phyloP scores from a whole-genome alignment of 2,329 filamentous ascomycete genomes.

The Elsinoe australis region DNA sequence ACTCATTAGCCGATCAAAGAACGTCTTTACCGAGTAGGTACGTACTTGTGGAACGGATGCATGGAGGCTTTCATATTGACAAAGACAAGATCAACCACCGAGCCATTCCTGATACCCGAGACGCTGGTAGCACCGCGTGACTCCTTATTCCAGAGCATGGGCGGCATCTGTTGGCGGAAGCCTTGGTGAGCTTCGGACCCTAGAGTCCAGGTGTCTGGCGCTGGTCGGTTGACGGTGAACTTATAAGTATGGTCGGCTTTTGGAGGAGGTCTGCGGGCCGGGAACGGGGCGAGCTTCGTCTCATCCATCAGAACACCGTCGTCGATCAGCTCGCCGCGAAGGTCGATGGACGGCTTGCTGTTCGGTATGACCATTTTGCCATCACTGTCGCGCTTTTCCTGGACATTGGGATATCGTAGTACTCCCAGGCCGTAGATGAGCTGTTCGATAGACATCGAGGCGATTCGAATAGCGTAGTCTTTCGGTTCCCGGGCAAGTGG shows the following conservation, averaged over 20 bases:
- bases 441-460: conserved; percentile 19
- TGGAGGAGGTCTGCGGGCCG: conserved; percentile 19
- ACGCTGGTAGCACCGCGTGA: conserved; percentile 20
- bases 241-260: conserved; percentile 20
- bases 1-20: neutral
- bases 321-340: conserved; percentile 18
- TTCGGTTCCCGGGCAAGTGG: conserved; percentile 20
- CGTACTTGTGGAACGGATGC: conserved; percentile 27
- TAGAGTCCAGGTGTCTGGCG: conserved; percentile 19
- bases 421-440: conserved; percentile 20
- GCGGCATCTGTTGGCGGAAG: conserved; percentile 21
- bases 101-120: conserved; percentile 33
- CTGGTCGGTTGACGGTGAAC: conserved; percentile 20
- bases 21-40: neutral
- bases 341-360: conserved; percentile 17
- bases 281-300: conserved; percentile 20
- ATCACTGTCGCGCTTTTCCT: conserved; percentile 10
- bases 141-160: conserved; percentile 21
- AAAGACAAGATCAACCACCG: conserved; percentile 26
- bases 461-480: conserved; percentile 20
- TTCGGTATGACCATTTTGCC: conserved; percentile 18
- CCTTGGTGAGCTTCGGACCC: conserved; percentile 21
- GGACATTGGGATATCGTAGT: conserved; percentile 19
- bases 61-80: conserved; percentile 23
- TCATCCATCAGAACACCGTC: conserved; percentile 20